phyloP scores from a whole-genome alignment of 2,329 filamentous ascomycete genomes.

The Scopulariopsis brevicaulis region DNA sequence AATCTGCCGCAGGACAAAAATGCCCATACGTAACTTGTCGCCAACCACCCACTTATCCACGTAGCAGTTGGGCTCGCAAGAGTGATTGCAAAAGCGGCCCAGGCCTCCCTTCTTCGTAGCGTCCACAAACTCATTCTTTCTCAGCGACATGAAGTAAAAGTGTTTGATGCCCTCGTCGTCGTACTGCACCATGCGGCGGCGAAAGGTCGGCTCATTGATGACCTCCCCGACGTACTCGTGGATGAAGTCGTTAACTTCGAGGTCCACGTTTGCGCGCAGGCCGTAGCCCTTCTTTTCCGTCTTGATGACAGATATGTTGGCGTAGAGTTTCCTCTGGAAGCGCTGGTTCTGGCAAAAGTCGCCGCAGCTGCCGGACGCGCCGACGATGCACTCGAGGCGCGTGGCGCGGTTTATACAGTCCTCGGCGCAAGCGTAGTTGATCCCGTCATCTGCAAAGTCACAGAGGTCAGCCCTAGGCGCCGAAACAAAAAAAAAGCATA shows the following conservation, averaged over 20 bases:
- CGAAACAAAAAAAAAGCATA: neutral
- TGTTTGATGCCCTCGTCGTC: constrained; percentile 96
- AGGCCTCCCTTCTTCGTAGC: constrained; percentile 95
- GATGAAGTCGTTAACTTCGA: constrained; percentile 81
- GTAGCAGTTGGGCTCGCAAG: constrained; percentile 97
- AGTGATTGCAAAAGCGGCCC: constrained; percentile 96
- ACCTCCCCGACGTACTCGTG: constrained; percentile 98
- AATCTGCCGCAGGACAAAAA: constrained; percentile 81
- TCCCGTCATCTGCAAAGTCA: constrained; percentile 37
- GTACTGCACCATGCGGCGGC: constrained; percentile 83
- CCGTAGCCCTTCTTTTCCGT: constrained; percentile 97
- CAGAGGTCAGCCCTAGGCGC: neutral
- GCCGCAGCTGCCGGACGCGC: constrained; percentile 73
- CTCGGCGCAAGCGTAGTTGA: constrained; percentile 83
- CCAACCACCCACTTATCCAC: constrained; percentile 99
- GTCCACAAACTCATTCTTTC: constrained; percentile 92
- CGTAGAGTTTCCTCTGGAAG: constrained; percentile 84
- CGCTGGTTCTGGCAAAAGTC: constrained; percentile 85
- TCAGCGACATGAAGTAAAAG: constrained; percentile 99
- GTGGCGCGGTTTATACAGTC: constrained; percentile 98
- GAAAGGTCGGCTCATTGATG: constrained; percentile 85
- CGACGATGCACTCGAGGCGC: constrained; percentile 85
- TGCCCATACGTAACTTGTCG: constrained; percentile 96
- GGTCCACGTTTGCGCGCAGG: constrained; percentile 66
- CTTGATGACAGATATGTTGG: constrained; percentile 87